These are phyloP conservation scores for Coemansia reversa DNA, from an alignment of 192 early-diverging fungal species.

Conservation along the genomic window DNA sequence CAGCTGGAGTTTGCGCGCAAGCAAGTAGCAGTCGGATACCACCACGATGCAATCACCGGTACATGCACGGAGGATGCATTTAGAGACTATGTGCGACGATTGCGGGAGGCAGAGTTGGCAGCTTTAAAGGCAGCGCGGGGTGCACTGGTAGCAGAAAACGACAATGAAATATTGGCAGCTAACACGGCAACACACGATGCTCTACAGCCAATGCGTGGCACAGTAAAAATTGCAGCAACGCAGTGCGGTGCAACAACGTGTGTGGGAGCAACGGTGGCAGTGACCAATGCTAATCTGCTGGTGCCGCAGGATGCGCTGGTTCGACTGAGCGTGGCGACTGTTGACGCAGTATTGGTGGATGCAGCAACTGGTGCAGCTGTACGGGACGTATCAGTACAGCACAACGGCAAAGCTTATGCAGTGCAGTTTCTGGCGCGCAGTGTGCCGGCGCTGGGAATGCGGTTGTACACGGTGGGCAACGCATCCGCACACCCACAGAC, in stretches of 20 bases:
- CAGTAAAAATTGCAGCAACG: neutral
- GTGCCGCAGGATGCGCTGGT: slow-evolving; percentile 30
- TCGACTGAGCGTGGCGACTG: slow-evolving; percentile 22
- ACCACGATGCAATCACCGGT: slow-evolving; percentile 51
- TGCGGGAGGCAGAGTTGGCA: slow-evolving; percentile 4
- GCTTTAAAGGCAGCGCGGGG: neutral
- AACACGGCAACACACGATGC: slow-evolving; percentile 16
- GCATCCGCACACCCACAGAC: neutral
- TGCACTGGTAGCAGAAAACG: neutral
- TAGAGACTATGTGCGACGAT: slow-evolving; percentile 31
- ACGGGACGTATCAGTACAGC: neutral
- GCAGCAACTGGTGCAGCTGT: neutral
- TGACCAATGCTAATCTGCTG: slow-evolving; percentile 31
- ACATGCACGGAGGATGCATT: slow-evolving; percentile 29
- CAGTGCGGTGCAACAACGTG: slow-evolving; percentile 1
- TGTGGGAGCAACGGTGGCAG: slow-evolving; percentile 8
- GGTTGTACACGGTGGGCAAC: slow-evolving; percentile 19
- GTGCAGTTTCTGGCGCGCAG: slow-evolving; percentile 38
- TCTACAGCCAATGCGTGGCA: slow-evolving; percentile 1
- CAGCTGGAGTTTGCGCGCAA: slow-evolving; percentile 39
- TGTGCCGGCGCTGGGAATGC: slow-evolving; percentile 27
- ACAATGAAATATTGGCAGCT: neutral
- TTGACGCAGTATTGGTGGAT: slow-evolving; percentile 23
- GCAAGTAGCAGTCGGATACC: slow-evolving; percentile 52
- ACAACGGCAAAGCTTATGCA: neutral